Conservation (phyloP, 2,329 filamentous ascomycete species). For the Colletotrichum godetiae region DNA sequence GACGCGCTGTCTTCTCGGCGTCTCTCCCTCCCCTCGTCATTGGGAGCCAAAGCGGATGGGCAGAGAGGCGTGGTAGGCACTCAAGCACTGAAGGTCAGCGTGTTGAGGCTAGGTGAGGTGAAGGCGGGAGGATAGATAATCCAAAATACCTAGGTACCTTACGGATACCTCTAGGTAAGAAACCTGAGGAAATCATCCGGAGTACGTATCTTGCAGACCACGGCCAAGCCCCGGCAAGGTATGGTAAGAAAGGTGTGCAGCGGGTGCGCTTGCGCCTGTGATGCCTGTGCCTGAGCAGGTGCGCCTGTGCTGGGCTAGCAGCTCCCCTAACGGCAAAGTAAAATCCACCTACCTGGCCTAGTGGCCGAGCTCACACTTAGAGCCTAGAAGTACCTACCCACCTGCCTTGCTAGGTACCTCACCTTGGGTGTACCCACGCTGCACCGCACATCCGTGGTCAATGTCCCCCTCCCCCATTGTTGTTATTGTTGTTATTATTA, state of each 20-base stretch:
- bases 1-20: conserved; percentile 25
- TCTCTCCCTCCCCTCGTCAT: conserved; percentile 17
- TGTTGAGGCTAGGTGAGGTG: not conserved
- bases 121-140: too few species aligned
- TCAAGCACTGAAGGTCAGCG: not conserved
- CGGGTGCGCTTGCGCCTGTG: conserved; percentile 18
- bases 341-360: conserved; percentile 10
- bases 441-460: not conserved
- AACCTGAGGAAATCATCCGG: too few species aligned
- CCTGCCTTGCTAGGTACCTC: too few species aligned
- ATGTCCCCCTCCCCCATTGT: not conserved
- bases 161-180: too few species aligned
- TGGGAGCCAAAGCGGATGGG: not conserved
- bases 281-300: not conserved
- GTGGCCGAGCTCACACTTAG: conserved; percentile 22
- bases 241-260: not conserved
- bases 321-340: not conserved
- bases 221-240: too few species aligned
- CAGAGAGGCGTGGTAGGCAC: too few species aligned
- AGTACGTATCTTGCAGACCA: not conserved
- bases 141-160: not conserved
- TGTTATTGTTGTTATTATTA: conserved; percentile 34
- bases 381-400: too few species aligned
- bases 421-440: not conserved
- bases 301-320: not conserved